Evolutionary conservation across 1,139 yeast species (phyloP).

Genomic region (Geotrichum bryndzae): DNA sequence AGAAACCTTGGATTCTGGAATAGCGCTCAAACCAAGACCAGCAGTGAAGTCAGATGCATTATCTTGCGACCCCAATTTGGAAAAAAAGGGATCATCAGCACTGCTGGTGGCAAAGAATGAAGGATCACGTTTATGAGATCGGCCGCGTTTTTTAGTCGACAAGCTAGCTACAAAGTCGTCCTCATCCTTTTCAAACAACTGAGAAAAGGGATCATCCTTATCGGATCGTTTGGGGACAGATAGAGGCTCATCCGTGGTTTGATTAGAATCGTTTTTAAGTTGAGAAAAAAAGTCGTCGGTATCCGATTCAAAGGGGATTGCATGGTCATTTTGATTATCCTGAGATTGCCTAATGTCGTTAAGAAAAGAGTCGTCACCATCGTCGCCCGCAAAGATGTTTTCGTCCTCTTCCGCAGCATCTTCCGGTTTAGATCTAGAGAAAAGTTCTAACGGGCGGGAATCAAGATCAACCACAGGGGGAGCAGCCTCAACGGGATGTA

Average conservation of each 20-base stretch:
- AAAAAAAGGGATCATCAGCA: slow-evolving; percentile 11
- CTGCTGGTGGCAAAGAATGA: slow-evolving; percentile 1
- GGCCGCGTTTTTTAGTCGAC: neutral
- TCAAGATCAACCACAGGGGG: neutral
- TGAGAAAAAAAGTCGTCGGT: neutral
- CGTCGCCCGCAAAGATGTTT: neutral
- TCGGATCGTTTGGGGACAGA: neutral
- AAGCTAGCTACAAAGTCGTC: slow-evolving; percentile 3
- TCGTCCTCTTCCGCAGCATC: neutral
- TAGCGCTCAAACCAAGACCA: neutral
- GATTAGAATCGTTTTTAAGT: neutral
- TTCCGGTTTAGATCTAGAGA: neutral
- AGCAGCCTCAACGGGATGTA: neutral
- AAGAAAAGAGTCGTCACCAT: neutral
- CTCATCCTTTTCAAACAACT: slow-evolving; percentile 1
- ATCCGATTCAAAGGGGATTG: neutral
- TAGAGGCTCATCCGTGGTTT: neutral
- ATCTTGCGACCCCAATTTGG: slow-evolving; percentile 3
- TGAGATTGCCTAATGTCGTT: neutral
- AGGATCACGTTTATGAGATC: slow-evolving; percentile 8
- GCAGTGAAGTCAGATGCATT: neutral
- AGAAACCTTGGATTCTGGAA: neutral
- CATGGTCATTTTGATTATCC: neutral
- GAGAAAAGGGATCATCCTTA: slow-evolving; percentile 5
- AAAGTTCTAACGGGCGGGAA: neutral